A percentile compares a stretch with the other conserved stretches of the same genome.
Evolutionary conservation across 371 early-diverging fungal species (phyloP).

Genomic region (Lichtheimia hyalospora): DNA sequence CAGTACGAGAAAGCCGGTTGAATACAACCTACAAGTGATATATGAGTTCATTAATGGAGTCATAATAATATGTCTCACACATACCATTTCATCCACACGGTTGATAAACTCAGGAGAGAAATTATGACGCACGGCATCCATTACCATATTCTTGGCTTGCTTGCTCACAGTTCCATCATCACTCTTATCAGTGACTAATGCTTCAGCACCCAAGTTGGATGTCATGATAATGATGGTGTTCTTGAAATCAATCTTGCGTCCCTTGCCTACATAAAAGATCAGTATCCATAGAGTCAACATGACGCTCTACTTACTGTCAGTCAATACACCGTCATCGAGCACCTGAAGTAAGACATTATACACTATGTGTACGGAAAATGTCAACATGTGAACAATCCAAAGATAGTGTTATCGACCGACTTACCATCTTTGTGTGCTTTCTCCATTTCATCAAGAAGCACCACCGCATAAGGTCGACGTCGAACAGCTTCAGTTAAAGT

Average conservation of each 20-base stretch:
- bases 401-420: neutral
- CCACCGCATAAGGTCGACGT: slow-evolving; percentile 88
- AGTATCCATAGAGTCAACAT: neutral
- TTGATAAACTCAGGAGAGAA: slow-evolving; percentile 94
- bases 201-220: slow-evolving; percentile 79
- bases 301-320: slow-evolving; percentile 57
- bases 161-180: slow-evolving; percentile 47
- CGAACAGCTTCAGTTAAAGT: slow-evolving; percentile 89
- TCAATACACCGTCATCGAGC: slow-evolving; percentile 90
- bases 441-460: slow-evolving; percentile 93
- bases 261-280: slow-evolving; percentile 48
- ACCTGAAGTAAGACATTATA: slow-evolving; percentile 81
- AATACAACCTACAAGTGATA: slow-evolving; percentile 51
- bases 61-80: neutral
- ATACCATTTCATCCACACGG: slow-evolving; percentile 82
- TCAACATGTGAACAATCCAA: neutral
- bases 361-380: slow-evolving; percentile 44
- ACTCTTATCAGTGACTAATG: slow-evolving; percentile 56
- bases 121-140: slow-evolving; percentile 70
- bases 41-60: too few relatives aligned
- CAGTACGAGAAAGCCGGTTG: slow-evolving; percentile 60
- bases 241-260: slow-evolving; percentile 85
- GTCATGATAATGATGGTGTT: slow-evolving; percentile 95
- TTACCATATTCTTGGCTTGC: slow-evolving; percentile 58
- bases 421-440: slow-evolving; percentile 79